Conservation (phyloP, 306 rosid species). For the Dryas drummondii region DNA sequence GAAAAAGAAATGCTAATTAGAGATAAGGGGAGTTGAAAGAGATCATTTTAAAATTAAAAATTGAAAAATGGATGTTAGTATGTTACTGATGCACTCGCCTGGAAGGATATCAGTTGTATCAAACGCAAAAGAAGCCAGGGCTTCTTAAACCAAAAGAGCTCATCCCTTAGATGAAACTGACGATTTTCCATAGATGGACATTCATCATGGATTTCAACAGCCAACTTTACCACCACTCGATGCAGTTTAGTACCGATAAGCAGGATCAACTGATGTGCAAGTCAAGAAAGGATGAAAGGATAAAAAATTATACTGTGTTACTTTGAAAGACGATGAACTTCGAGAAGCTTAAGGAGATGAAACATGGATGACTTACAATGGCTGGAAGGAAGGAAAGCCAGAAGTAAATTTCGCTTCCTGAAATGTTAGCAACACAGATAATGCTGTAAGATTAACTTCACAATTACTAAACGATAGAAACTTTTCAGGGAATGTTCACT, state of each 20-base stretch:
- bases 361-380: slow-evolving; percentile 55
- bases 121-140: slow-evolving; percentile 70
- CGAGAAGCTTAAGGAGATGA: neutral
- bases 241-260: slow-evolving; percentile 82
- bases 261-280: slow-evolving; percentile 61
- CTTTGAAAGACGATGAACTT: neutral
- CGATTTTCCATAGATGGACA: slow-evolving; percentile 33
- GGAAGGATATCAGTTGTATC: slow-evolving; percentile 80
- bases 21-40: neutral
- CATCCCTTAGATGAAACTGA: slow-evolving; percentile 69
- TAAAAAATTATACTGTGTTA: slow-evolving; percentile 14
- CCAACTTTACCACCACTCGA: slow-evolving; percentile 81
- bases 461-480: neutral
- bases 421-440: slow-evolving; percentile 31
- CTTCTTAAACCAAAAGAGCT: slow-evolving; percentile 89
- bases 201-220: slow-evolving; percentile 69
- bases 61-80: neutral
- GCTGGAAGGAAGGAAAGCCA: slow-evolving; percentile 94
- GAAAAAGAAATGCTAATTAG: slow-evolving; percentile 29
- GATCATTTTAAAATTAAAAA: neutral
- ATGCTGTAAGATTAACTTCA: slow-evolving; percentile 21
- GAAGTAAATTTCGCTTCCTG: slow-evolving; percentile 88
- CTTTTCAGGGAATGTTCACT: neutral
- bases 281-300: neutral
- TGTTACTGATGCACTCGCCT: slow-evolving; percentile 40